Evolutionary conservation across 768 basidiomycete species (phyloP), one percentile per base, ranked within the genome.

Genomic region (Gloeophyllum trabeum): DNA sequence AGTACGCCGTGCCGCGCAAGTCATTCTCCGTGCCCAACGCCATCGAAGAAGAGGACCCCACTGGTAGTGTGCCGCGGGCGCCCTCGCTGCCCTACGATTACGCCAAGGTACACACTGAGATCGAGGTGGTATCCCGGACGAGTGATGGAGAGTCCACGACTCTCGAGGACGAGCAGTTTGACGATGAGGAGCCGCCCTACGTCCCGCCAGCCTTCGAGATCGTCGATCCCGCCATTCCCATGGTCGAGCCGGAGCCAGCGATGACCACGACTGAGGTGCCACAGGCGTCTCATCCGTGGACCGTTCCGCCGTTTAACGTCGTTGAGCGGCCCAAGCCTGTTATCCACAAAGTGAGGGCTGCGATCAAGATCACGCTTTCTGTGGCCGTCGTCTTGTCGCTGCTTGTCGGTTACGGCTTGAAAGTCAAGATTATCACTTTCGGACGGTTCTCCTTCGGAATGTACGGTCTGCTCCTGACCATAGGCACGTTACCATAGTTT

Each of bases 201-300:
- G 36, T 49, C 3, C 44, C 48, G 1, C 41, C 48, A 14, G 44
- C 43, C 16, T 39, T 46, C 35, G 48, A 49, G 35, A 43, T 40
- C 32, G 43, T 49, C 42, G 48, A 49, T 34, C 48, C 48, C 10
- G 44, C 45, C 30, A 49, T 49, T 28, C 38, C 42, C 16, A 38
- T 35, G n/a, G 13, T 46, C 21, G 42, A 25, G 1, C 48, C 48
- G 3, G 36, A 37, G 25, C 41, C 41, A 6, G 38, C 43, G 4
- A 42, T 30, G 16, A 24, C 24, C 1, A 42, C 47, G 2, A 30
- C 20, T 3, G 37, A 25, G 7, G 13, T 26, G 3, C 42, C 43
- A 5, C 22, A 40, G 14, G 23, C 40, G 22, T n/a, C n/a, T n/a
- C 48, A 49, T 14, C 48, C 48, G 2, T 49, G 48, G 48, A 14